Evolutionary conservation across 164 flowering plant genomes (phyloP).

Genomic region (Nelumbo lutea): DNA sequence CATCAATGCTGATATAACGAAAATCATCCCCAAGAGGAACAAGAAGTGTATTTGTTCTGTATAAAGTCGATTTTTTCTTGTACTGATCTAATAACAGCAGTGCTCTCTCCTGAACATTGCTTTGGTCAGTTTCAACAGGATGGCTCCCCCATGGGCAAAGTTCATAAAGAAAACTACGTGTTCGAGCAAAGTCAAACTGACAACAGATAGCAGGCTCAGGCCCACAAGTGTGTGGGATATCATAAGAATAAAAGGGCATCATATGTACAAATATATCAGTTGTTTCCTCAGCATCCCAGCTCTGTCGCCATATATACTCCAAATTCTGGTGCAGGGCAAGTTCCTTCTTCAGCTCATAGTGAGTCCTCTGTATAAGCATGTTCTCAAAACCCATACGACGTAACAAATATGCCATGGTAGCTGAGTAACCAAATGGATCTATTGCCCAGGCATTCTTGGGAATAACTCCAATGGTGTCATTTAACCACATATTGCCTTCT

Average conservation of each 20-base stretch:
- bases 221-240: conserved; percentile 97
- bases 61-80: conserved; percentile 81
- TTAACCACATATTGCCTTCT: conserved; percentile 98
- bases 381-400: conserved; percentile 99
- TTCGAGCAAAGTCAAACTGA: conserved; percentile 96
- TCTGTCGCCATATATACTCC: conserved; percentile 94
- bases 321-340: conserved; percentile 73
- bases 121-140: conserved; percentile 70
- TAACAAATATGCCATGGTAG: conserved; percentile 98
- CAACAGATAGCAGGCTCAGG: conserved; percentile 99
- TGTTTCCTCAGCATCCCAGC: conserved; percentile 88
- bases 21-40: conserved; percentile 99
- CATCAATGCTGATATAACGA: conserved; percentile 72
- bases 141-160: conserved; percentile 82
- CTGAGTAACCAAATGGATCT: conserved; percentile 97
- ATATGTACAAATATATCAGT: conserved; percentile 97
- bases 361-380: conserved; percentile 98
- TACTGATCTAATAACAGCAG: conserved; percentile 77
- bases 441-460: conserved; percentile 99
- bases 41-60: conserved; percentile 89
- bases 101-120: conserved; percentile 84
- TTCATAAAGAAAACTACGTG: conserved; percentile 64
- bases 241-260: conserved; percentile 99
- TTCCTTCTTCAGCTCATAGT: conserved; percentile 96
- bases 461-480: conserved; percentile 83